Evolutionary conservation across 352 stramenopile species (phyloP).

Genomic region (Pelagophyceae sp.): DNA sequence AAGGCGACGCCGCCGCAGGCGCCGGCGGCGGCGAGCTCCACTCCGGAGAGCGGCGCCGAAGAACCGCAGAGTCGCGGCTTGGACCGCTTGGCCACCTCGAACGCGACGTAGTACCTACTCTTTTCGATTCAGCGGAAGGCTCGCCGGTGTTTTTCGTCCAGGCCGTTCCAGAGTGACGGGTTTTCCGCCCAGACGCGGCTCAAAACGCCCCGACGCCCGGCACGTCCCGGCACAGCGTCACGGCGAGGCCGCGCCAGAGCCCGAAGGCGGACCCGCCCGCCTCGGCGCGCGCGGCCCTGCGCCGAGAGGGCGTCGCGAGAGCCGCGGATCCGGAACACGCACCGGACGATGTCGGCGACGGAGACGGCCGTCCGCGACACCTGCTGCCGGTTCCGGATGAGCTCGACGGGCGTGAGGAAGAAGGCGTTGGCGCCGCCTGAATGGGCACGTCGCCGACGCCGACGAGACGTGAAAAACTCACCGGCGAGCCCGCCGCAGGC

Average conservation of each 20-base stretch:
- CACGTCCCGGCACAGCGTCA: constrained; percentile 64
- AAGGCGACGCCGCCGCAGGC: constrained; percentile 67
- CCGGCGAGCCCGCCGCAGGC: constrained; percentile 26
- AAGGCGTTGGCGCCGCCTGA: constrained; percentile 27
- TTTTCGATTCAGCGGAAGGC: too few relatives aligned
- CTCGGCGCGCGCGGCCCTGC: constrained; percentile 4
- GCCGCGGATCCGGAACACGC: not conserved
- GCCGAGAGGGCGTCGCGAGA: not conserved
- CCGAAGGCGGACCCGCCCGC: constrained; percentile 31
- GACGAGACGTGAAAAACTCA: too few relatives aligned
- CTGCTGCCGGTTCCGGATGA: constrained; percentile 31
- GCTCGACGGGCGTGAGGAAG: constrained; percentile 30
- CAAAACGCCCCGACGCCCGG: constrained; percentile 63
- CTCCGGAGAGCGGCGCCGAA: constrained; percentile 23
- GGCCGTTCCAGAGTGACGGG: too few relatives aligned
- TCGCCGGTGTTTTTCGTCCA: too few relatives aligned
- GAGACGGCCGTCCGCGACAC: not conserved
- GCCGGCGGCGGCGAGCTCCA: constrained; percentile 48
- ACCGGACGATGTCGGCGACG: not conserved
- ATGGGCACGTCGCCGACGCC: too few relatives aligned
- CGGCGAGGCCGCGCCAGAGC: constrained; percentile 62
- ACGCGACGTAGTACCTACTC: constrained; percentile 76
- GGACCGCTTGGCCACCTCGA: constrained; percentile 45
- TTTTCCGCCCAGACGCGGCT: too few relatives aligned
- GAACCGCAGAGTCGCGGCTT: not conserved